Conservation (phyloP, 345 rosid genomes). For the Lumnitzera racemosa region DNA sequence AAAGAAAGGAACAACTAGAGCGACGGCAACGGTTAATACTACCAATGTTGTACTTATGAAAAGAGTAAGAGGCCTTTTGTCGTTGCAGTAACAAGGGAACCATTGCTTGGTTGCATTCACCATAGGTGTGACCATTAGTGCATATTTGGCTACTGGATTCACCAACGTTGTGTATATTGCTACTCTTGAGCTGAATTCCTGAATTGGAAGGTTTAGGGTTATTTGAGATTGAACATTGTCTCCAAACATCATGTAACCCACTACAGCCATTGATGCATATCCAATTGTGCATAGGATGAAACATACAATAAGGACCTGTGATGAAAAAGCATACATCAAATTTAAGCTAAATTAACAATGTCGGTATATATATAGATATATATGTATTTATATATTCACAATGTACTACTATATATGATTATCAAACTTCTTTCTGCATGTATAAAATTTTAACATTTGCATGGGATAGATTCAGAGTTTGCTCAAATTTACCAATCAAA, state of each 20-base stretch:
- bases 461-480: no score
- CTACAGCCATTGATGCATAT: conserved; percentile 17
- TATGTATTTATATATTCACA: no score
- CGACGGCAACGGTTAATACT: conserved; percentile 15
- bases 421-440: no score
- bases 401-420: no score
- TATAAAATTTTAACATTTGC: no score
- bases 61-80: conserved; percentile 6
- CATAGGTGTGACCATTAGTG: conserved; percentile 21
- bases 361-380: no score
- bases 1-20: conserved; percentile 22
- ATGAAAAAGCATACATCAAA: background rate
- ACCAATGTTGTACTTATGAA: conserved; percentile 18
- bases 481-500: no score
- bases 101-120: conserved; percentile 14
- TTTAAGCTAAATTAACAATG: no score
- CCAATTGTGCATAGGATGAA: conserved; percentile 16
- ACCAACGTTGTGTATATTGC: conserved; percentile 26
- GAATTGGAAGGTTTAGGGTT: conserved; percentile 20
- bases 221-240: conserved; percentile 18
- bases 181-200: conserved; percentile 12
- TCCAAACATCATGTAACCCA: conserved; percentile 30
- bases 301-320: conserved; percentile 22
- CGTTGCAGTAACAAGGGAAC: conserved; percentile 11
- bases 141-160: conserved; percentile 24